These are phyloP conservation scores for Trichosporon sp. DNA, from an alignment of 1,284 basidiomycete species.

Conservation along the genomic window DNA sequence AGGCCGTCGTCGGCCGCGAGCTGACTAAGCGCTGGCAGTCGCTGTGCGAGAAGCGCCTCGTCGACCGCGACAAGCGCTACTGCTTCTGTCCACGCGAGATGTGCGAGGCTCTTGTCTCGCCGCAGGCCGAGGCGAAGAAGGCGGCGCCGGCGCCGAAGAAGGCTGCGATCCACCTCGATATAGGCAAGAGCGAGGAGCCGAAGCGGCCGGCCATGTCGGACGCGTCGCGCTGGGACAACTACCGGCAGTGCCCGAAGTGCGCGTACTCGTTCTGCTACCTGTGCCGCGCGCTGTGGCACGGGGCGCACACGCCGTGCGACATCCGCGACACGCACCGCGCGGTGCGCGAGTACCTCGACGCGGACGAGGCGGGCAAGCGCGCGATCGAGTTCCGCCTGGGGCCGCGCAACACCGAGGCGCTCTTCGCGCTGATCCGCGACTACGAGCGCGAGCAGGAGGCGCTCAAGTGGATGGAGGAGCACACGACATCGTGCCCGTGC, in stretches of 20 bases:
- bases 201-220: neutral
- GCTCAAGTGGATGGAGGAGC: conserved; percentile 38
- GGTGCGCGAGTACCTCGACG: conserved; percentile 41
- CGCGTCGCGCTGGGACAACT: conserved; percentile 29
- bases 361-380: conserved; percentile 22
- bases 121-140: conserved; percentile 21
- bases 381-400: conserved; percentile 8
- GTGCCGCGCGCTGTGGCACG: conserved; percentile 45
- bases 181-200: conserved; percentile 14
- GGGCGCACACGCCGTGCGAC: conserved; percentile 40
- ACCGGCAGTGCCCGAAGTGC: conserved; percentile 37
- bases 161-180: conserved; percentile 12
- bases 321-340: conserved; percentile 11
- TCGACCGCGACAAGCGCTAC: conserved; percentile 42
- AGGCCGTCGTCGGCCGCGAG: conserved; percentile 49
- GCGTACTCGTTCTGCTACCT: conserved; percentile 41
- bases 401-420: neutral
- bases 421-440: conserved; percentile 10
- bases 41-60: conserved; percentile 36
- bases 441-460: conserved; percentile 9
- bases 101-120: conserved; percentile 47
- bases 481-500: conserved; percentile 41
- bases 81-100: conserved; percentile 42
- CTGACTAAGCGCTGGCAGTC: conserved; percentile 33
- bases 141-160: neutral